Conservation (phyloP, 805 yeast genomes). For the Candida railenensis region DNA sequence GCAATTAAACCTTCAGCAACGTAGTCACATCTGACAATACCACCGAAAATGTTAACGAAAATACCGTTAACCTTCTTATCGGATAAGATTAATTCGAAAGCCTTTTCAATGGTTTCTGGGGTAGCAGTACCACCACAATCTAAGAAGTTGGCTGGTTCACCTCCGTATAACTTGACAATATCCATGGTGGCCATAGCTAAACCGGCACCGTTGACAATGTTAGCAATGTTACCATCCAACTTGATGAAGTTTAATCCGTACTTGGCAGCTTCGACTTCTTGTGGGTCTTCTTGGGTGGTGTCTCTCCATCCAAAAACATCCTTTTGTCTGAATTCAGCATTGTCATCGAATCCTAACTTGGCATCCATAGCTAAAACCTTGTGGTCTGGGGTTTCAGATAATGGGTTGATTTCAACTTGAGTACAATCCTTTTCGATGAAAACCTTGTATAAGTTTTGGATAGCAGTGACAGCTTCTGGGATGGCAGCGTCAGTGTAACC, state of each 20-base stretch:
- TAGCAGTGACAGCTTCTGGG: conserved; percentile 83
- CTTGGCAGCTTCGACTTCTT: conserved; percentile 89
- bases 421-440: conserved; percentile 93
- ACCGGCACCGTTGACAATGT: conserved; percentile 99
- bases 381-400: conserved; percentile 88
- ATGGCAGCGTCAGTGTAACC: conserved; percentile 79
- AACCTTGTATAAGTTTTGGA: conserved; percentile 84
- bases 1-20: conserved; percentile 97
- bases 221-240: conserved; percentile 97
- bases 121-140: conserved; percentile 99
- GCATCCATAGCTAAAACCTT: conserved; percentile 98
- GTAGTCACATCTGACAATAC: conserved; percentile 98
- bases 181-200: conserved; percentile 99
- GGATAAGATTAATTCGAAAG: conserved; percentile 87
- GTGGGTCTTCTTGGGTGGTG: conserved; percentile 95
- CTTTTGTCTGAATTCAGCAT: conserved; percentile 90
- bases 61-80: conserved; percentile 90
- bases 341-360: conserved; percentile 96
- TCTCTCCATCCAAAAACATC: conserved; percentile 98
- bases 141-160: conserved; percentile 97
- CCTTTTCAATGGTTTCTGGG: conserved; percentile 96
- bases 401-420: conserved; percentile 97
- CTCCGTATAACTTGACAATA: conserved; percentile 96
- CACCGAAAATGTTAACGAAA: conserved; percentile 98
- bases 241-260: conserved; percentile 94